Base-by-base conservation (phyloP, 768 basidiomycete species). In the Flagelloscypha sp. region DNA sequence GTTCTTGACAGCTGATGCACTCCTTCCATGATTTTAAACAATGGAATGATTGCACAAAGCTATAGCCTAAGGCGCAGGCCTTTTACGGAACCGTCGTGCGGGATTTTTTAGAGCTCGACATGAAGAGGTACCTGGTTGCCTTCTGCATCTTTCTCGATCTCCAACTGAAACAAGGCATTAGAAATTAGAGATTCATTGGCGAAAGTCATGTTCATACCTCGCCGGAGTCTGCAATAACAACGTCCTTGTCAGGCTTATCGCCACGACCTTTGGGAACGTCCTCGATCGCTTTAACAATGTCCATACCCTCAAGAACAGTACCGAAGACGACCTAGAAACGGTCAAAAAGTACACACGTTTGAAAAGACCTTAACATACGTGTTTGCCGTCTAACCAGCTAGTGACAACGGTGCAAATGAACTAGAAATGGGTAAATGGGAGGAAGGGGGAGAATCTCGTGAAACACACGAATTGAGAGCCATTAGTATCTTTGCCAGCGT, bases 81-180 rank as follows among this genome's bases (percentile, higher is more conserved):
- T n/a, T n/a, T n/a, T n/a, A n/a, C n/a, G n/a, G n/a, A n/a, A n/a
- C n/a, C n/a, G n/a, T n/a, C n/a, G n/a, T n/a, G n/a, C n/a, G n/a
- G n/a, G n/a, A n/a, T n/a, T n/a, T n/a, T n/a, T 80, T 74, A 97
- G 56, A 97, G 89, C 77, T 98, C 94, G 75, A 75, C 84, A 55
- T 78, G 89, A 50, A 86, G 61, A 62, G 90, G 93, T 78, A 94
- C 88, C 87, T 94, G 68, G 43, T 86, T 81, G 54, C 79, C 84
- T 36, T 82, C 71, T 37, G 59, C 61, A 43, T 83, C 82, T 33
- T 67, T 57, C 30, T 57, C 66, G 23, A 63, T 36, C 38, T 82
- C 77, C 5, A 5, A 32, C 12, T 18, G 21, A 27, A 17, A 24
- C 6, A 21, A 30, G 40, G 36, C 22, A 36, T 37, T 19, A 33